phyloP scores from a whole-genome alignment of 108 stramenopile species.

The Cyclostephanos invisitatus region DNA sequence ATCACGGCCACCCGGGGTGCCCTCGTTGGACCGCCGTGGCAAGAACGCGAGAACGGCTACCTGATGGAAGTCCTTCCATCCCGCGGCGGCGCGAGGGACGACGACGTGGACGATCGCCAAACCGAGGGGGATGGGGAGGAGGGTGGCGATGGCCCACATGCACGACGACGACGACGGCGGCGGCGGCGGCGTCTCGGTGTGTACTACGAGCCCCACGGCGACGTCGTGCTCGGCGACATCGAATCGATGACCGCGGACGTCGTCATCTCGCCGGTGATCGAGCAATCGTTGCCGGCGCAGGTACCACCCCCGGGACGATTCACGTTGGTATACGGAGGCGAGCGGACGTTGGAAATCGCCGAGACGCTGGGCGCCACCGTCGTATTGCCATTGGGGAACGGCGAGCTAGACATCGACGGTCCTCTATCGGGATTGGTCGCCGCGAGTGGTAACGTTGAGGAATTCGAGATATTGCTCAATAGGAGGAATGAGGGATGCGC shows the following conservation, averaged over 20 bases:
- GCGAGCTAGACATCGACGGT: constrained; percentile 44
- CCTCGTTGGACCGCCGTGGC: constrained; percentile 65
- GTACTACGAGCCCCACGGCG: constrained; percentile 61
- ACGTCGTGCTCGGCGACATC: constrained; percentile 28
- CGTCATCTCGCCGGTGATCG: constrained; percentile 46
- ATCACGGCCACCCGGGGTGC: constrained; percentile 52
- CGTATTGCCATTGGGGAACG: constrained; percentile 47
- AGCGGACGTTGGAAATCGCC: constrained; percentile 40
- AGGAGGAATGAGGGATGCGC: constrained; percentile 11
- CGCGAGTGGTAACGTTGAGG: constrained; percentile 26
- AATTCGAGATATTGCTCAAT: constrained; percentile 38
- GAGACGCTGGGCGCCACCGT: constrained; percentile 25
- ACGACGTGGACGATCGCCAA: background rate
- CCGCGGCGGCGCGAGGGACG: background rate
- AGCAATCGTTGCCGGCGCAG: constrained; percentile 44
- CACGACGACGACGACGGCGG: too few relatives aligned
- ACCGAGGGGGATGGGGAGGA: background rate
- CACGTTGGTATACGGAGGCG: constrained; percentile 49
- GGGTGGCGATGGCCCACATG: too few relatives aligned
- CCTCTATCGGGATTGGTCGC: constrained; percentile 37
- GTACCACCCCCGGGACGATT: constrained; percentile 24
- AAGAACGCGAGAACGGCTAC: constrained; percentile 54
- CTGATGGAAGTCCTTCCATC: constrained; percentile 23
- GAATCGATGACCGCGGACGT: constrained; percentile 29
- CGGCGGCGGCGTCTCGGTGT: constrained; percentile 35